These are phyloP conservation scores for Mollisia scopiformis DNA, from an alignment of 2,329 filamentous ascomycete genomes.

Conservation along the genomic window DNA sequence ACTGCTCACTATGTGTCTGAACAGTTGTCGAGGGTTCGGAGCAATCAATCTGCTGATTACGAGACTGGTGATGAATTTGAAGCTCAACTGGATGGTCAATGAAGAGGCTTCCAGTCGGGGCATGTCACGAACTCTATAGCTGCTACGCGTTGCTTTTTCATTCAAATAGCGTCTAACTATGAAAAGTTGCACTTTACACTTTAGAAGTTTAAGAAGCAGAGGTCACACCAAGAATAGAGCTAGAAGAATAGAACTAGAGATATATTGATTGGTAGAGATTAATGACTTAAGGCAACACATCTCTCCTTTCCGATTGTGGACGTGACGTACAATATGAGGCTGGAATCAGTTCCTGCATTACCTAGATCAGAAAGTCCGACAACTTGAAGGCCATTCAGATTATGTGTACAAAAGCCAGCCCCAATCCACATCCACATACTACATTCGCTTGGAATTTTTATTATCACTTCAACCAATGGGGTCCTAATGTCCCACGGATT, in stretches of 20 bases:
- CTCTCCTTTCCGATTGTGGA: too few relatives aligned
- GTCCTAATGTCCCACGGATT: too few relatives aligned
- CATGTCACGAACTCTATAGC: background rate
- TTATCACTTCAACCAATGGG: too few relatives aligned
- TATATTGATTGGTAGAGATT: slow-evolving; percentile 11
- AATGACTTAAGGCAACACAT: too few relatives aligned
- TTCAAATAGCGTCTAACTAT: background rate
- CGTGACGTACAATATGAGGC: too few relatives aligned
- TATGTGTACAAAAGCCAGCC: too few relatives aligned
- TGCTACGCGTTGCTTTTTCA: background rate
- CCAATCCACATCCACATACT: too few relatives aligned
- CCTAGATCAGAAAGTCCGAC: too few relatives aligned
- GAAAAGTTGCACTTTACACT: background rate
- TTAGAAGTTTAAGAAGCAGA: slow-evolving; percentile 1
- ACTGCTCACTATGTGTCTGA: slow-evolving; percentile 82
- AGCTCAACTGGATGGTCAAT: slow-evolving; percentile 51
- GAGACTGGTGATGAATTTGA: slow-evolving; percentile 64
- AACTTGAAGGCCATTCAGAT: too few relatives aligned
- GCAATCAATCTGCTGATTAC: slow-evolving; percentile 40
- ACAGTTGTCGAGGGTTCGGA: slow-evolving; percentile 75
- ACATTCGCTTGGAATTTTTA: too few relatives aligned
- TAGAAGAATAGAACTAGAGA: slow-evolving; percentile 9
- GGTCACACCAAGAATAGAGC: background rate
- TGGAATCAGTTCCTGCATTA: background rate
- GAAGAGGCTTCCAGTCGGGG: background rate